Evolutionary conservation across 768 basidiomycete genomes (phyloP).

Genomic region (Tylopilus vinaceipallidus): DNA sequence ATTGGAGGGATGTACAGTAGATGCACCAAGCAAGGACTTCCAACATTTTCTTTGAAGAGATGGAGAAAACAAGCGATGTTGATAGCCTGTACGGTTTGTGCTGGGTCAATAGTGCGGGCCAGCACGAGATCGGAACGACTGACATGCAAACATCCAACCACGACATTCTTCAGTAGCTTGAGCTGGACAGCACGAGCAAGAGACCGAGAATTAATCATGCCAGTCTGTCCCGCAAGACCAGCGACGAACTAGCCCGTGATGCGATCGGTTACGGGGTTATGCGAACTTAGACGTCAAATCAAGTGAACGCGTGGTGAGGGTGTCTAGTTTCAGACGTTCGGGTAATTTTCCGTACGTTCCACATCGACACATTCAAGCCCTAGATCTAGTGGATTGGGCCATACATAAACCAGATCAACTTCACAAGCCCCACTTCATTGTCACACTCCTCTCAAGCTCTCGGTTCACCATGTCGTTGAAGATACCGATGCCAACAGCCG

Average conservation of each 20-base stretch:
- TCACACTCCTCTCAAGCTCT: background rate
- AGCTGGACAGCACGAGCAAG: conserved; percentile 10
- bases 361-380: background rate
- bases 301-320: no score
- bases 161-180: conserved; percentile 19
- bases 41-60: conserved; percentile 62
- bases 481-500: conserved; percentile 21
- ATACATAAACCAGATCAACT: background rate
- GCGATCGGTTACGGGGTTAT: no score
- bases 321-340: no score
- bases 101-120: conserved; percentile 2
- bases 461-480: conserved; percentile 17
- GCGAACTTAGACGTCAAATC: no score
- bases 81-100: conserved; percentile 40
- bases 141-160: conserved; percentile 30
- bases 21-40: conserved; percentile 50
- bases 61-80: conserved; percentile 61
- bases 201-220: conserved; percentile 7
- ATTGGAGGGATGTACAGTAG: background rate
- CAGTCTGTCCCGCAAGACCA: background rate
- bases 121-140: conserved; percentile 1
- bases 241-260: background rate
- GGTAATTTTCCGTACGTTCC: background rate
- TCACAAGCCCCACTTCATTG: background rate
- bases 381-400: no score